Conservation (phyloP, 2,329 filamentous ascomycete genomes). For the Cladosporium sp. region DNA sequence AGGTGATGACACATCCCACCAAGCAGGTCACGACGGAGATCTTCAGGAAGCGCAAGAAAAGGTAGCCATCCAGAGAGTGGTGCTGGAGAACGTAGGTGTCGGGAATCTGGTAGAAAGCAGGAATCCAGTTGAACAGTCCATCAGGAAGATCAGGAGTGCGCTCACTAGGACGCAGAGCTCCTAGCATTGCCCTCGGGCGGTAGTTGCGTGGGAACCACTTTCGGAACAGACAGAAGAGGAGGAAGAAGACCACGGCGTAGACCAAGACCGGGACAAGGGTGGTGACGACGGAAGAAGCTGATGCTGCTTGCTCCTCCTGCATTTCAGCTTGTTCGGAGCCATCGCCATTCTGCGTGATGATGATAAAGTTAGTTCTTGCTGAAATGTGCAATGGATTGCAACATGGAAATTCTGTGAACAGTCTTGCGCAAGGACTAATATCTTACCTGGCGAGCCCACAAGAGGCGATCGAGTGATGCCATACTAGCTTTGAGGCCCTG, state of each 20-base stretch:
- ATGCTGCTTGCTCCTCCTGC: slow-evolving; percentile 28
- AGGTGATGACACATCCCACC: slow-evolving; percentile 80
- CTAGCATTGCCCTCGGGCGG: slow-evolving; percentile 48
- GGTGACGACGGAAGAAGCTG: slow-evolving; percentile 38
- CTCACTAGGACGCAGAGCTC: slow-evolving; percentile 44
- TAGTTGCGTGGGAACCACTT: slow-evolving; percentile 49
- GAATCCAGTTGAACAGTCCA: slow-evolving; percentile 45
- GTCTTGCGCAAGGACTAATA: not conserved
- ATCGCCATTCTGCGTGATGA: slow-evolving; percentile 10
- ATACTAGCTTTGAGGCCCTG: not conserved
- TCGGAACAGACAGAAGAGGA: slow-evolving; percentile 46
- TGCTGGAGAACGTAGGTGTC: slow-evolving; percentile 86
- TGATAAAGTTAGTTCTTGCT: not conserved
- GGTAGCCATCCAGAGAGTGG: slow-evolving; percentile 87
- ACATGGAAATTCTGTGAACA: too few species aligned
- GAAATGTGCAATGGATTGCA: not conserved
- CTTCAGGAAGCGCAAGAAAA: slow-evolving; percentile 86
- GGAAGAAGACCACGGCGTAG: slow-evolving; percentile 38
- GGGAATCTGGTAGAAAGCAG: slow-evolving; percentile 55
- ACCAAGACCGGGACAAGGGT: slow-evolving; percentile 41
- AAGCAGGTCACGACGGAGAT: slow-evolving; percentile 77
- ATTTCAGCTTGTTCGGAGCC: slow-evolving; percentile 14
- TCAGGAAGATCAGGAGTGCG: slow-evolving; percentile 43
- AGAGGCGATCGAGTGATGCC: slow-evolving; percentile 12
- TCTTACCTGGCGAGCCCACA: slow-evolving; percentile 16